Base-by-base conservation (phyloP, 169 alveolate genomes). In the Plasmodium fragile region DNA sequence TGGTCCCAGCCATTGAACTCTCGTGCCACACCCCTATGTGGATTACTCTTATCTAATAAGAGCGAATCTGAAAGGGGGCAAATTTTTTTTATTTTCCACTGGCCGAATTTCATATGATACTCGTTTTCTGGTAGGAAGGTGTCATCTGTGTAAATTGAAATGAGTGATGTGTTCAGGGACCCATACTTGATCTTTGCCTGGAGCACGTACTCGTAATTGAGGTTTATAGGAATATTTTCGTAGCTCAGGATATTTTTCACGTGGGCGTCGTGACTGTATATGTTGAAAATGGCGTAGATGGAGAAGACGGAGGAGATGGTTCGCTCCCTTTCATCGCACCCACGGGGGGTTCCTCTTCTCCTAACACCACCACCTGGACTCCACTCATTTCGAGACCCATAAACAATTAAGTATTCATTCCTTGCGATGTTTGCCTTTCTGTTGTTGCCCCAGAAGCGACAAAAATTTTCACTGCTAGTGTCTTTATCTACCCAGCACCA, bases 401-500 rank as follows among this genome's bases (percentile, higher is more conserved):
- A 91, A n/a, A 91, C 94, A 43, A 91, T 91, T 1, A 91, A 71
- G 53, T 81, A 91, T 69, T 91, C 94, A 53, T 91, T 91, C 75
- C 53, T 91, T 25, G 81, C 22, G 6, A 80, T 28, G 30, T 59
- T 91, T 34, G 82, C 53, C 30, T 70, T 70, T 49, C 39, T 85
- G 41, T 55, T 85, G 45, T 55, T 85, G 18, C 81, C 18, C n/a
- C 13, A 25, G 13, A 73, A n/a, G 18, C 45, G 59, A 13, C 30
- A 89, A 72, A 41, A 39, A n/a, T 89, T 28, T 18, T 75, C 43
- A 18, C 81, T 41, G 25, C 53, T 10, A 0, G 82, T 82, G 16
- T 81, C 81, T 34, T 91, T 91, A 8, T 91, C 80, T 18, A 91
- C 80, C 94, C 94, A 91, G 28, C 83, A 69, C 94, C 94, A 91